These are phyloP conservation scores for Melaleuca quinquenervia DNA, from an alignment of 345 rosid genomes.

Conservation along the genomic window DNA sequence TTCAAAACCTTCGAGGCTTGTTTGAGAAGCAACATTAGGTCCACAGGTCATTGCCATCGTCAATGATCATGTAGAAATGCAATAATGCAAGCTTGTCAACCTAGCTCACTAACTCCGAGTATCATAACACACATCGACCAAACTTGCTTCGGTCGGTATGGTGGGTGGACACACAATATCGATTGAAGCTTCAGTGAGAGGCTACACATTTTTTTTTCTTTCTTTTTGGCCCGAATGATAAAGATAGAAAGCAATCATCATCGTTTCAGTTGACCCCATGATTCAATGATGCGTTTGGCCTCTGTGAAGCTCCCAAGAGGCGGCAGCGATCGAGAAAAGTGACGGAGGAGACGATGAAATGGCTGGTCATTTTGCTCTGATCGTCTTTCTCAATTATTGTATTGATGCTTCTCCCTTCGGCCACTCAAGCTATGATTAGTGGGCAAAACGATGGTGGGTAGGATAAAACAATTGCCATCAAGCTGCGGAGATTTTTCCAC, in stretches of 20 bases:
- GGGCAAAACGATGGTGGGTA: neutral
- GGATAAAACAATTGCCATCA: neutral
- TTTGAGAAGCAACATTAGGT: neutral
- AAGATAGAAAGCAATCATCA: neutral
- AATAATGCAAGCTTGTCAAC: neutral
- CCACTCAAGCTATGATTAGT: neutral
- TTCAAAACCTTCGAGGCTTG: neutral
- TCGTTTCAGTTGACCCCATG: neutral
- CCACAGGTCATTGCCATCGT: fast-evolving
- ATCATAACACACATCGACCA: neutral
- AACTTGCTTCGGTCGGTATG: neutral
- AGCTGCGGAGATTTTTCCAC: neutral
- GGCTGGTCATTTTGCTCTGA: neutral
- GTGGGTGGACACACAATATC: neutral
- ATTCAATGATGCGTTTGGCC: neutral
- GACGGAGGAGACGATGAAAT: neutral
- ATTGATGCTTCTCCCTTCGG: neutral
- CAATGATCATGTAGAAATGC: neutral
- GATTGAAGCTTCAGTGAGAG: neutral
- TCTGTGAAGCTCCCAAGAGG: neutral
- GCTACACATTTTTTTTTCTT: too few relatives aligned
- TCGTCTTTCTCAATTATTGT: neutral
- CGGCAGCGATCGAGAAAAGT: neutral
- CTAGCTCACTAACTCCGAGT: neutral
- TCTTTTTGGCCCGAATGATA: too few relatives aligned